Percentiles rank a stretch among this genome's conserved stretches.
Evolutionary conservation across 495 filamentous ascomycete species (phyloP).

Genomic region (Penicillium subrubescens): DNA sequence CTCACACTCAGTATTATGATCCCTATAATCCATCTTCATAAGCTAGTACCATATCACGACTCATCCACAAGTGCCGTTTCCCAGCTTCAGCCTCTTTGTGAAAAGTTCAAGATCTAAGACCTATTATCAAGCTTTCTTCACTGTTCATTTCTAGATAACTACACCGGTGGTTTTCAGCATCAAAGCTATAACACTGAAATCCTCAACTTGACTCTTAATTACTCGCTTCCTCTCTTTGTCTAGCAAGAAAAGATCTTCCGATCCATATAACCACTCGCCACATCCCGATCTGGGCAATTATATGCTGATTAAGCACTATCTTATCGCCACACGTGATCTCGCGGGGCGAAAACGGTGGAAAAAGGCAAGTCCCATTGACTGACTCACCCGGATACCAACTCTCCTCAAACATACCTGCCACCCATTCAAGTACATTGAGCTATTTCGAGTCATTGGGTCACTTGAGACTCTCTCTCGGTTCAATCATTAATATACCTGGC

Average conservation of each 20-base stretch:
- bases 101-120: not conserved
- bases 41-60: not conserved
- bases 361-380: conserved; percentile 13
- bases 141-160: not conserved
- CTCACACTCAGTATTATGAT: not conserved
- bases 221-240: not conserved
- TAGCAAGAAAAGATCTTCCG: not conserved
- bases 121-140: not conserved
- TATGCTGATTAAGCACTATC: conserved; percentile 9
- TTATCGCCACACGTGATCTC: conserved; percentile 16
- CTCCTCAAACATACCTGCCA: conserved; percentile 24
- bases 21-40: not conserved
- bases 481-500: not conserved
- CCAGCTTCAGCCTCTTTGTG: not conserved
- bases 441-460: not conserved
- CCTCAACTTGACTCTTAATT: not conserved
- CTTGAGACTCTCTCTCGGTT: conserved; percentile 2
- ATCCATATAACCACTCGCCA: not conserved
- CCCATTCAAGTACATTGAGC: conserved; percentile 27
- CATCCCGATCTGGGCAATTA: not conserved
- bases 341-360: conserved; percentile 15
- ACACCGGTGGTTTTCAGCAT: not conserved
- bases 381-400: conserved; percentile 20
- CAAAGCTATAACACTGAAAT: not conserved
- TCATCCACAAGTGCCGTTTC: not conserved